Base-by-base conservation (phyloP, 2,329 filamentous ascomycete genomes). In the Alternaria novae-zelandiae region DNA sequence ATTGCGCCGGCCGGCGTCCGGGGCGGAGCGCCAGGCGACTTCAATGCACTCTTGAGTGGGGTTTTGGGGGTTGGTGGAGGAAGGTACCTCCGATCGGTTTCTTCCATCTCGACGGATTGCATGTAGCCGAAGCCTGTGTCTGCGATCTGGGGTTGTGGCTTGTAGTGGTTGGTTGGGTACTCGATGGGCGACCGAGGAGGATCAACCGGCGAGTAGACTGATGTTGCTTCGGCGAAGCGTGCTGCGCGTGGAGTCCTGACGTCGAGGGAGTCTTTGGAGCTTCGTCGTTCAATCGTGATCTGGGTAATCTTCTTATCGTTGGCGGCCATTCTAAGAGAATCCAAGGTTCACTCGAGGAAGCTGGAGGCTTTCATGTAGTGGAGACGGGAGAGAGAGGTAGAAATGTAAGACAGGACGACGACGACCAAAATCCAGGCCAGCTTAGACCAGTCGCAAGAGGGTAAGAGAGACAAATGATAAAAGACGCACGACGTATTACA, bases 101-200 rank as follows among this genome's bases (percentile, higher is more conserved):
- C 83, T 66, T 85, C 82, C 74, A 89, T 86, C 64, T 87, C 84
- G 72, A 87, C 82, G 80, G 72, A 81, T 80, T 60, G 83, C 77
- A 97, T 91, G 83, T 97, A 97, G 79, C 94, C 94, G 80, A 98
- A 97, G 70, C 94, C 94, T 69, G 97, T 88, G 82, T 97, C 94
- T 63, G 90, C 92, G 30, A 94, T 91, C 77, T 93, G 90, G 57
- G 89, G 83, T 78, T 91, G 87, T 57, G 87, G 84, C 70, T 84
- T 82, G 78, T 87, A 83, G 76, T 85, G 82, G 72, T 84, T 84
- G 46, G 85, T 85, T 45, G 87, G 86, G 51, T 86, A 85, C 66
- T 89, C 86, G 73, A 70, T 75, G 20, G 76, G 76, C 26, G 74
- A 72, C 65, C 83, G 80, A 45, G 80, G 83, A 57, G 80, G 82